Evolutionary conservation across 768 basidiomycete species (phyloP), one percentile per base, ranked within the genome.

Genomic region (Chalciporus chontae): DNA sequence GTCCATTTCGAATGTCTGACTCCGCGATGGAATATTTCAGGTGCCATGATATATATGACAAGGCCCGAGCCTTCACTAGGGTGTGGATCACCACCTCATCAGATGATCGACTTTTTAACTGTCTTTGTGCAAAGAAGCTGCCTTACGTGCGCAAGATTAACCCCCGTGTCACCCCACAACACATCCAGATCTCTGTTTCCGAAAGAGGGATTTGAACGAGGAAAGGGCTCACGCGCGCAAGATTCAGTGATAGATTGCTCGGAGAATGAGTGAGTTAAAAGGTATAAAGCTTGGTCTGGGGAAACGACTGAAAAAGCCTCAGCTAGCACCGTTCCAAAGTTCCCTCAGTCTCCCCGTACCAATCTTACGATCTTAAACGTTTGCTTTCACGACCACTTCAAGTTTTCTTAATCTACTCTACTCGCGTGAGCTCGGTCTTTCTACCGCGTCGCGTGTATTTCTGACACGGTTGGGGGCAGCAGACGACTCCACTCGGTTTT

Each of bases 361-460:
- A 21, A 7, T 34, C 44, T 48, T 36, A 36, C n/a, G 5, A 14
- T 36, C 34, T 23, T 34, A 42, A 18, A 23, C 40, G 27, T 40
- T 39, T 43, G 27, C 26, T 47, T 24, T 26, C 42, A 23, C 50
- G 3, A 37, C 34, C 59, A 54, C 46, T 36, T 26, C 44, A 36
- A 43, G 18, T 38, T 43, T 40, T 49, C 51, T n/a, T 61, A 64
- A 59, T 64, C 59, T 59, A 59, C 49, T 34, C 48, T 61, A 55
- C 29, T 48, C 52, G 45, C 38, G 64, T 65, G 42, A 47, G 63
- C 37, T 38, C 21, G 15, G 40, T 41, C 10, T 24, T 15, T n/a
- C 2, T 27, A 14, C 10, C 13, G 26, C 17, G 29, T 45, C 29
- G 45, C 53, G 51, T 40, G 45, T 31, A 31, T 45, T 24, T 39